Base-by-base conservation (phyloP, 1,284 basidiomycete species). In the Afroboletus lepidellus region DNA sequence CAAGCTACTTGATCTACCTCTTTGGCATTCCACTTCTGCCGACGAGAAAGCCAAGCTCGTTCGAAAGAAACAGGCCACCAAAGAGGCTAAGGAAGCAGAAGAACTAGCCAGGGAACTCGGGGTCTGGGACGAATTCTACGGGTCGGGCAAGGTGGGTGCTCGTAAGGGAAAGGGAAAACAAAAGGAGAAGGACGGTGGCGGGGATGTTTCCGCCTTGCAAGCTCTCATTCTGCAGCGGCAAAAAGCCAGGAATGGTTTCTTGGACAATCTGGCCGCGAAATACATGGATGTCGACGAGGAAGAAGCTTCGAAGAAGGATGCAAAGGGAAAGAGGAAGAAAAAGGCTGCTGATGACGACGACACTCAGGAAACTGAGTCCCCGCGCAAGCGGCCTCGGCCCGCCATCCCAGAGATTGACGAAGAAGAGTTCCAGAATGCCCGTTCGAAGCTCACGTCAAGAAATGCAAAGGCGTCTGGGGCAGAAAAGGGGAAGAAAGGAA, bases 71-170 rank as follows among this genome's bases (percentile, higher is more conserved):
- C 81, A 85, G 61, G 81, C 85, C 1, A 78, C 83, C 57, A 85
- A 84, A 66, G 92, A 95, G 69, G 91, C 92, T 0, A 74, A 75
- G 47, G 92, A 96, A 63, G 94, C 94, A 1, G 94, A 97, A 67
- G 76, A 82, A 41, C 72, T 88, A 21, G 94, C 94, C 1, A 91
- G 85, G 62, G 92, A 94, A 60, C 73, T 98, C 16, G 94, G 93
- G 12, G 90, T 97, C 8, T 94, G 92, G 88, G 94, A 97, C 54
- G 93, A 97, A 67, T 95, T 98, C 63, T 97, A 91, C 65, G 94
- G 92, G 2, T 83, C 74, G 54, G 92, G 89, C 5, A 88, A 87
- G 71, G 74, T 80, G 18, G 84, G 85, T 15, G 74, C 81, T 41
- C 77, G 84, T 54, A 83, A 81, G 62, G 73, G 73, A 39, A 84